Percentiles rank a stretch among this genome's conserved stretches.
Evolutionary conservation across 768 basidiomycete genomes (phyloP).

Genomic region (Kwoniella dejecticola): DNA sequence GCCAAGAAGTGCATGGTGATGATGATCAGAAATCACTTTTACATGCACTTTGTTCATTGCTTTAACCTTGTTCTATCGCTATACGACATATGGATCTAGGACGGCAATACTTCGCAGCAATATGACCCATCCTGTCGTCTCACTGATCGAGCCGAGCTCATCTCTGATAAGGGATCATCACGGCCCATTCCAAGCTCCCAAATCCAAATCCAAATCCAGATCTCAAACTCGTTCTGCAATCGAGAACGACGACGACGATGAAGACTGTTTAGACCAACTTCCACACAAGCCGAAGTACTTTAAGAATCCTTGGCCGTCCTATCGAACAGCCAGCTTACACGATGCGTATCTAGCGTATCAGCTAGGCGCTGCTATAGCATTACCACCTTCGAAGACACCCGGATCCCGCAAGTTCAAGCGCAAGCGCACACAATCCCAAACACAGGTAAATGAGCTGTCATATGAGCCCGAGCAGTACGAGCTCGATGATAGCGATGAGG

Average conservation of each 20-base stretch:
- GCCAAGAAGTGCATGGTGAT: neutral
- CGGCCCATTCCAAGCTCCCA: conserved; percentile 19
- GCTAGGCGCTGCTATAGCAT: conserved; percentile 47
- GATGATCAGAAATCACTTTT: neutral
- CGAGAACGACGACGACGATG: neutral
- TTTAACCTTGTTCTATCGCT: too few relatives aligned
- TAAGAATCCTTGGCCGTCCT: conserved; percentile 54
- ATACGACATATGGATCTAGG: too few relatives aligned
- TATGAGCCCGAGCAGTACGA: neutral
- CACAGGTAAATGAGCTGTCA: too few relatives aligned
- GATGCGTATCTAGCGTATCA: conserved; percentile 48
- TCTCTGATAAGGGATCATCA: conserved; percentile 29
- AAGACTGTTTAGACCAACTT: neutral
- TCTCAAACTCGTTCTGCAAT: neutral
- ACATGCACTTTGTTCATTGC: too few relatives aligned
- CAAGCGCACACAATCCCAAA: too few relatives aligned
- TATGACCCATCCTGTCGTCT: conserved; percentile 16
- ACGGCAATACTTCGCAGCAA: too few relatives aligned
- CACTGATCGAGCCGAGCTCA: conserved; percentile 17
- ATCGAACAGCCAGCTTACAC: conserved; percentile 30
- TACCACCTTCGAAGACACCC: conserved; percentile 21
- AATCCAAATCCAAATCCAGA: neutral
- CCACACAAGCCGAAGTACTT: conserved; percentile 39
- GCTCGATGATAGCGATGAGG: conserved; percentile 7
- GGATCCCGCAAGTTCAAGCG: conserved; percentile 8